Evolutionary conservation across 768 basidiomycete species (phyloP).

Genomic region (Phylloporus rhodoxanthus): DNA sequence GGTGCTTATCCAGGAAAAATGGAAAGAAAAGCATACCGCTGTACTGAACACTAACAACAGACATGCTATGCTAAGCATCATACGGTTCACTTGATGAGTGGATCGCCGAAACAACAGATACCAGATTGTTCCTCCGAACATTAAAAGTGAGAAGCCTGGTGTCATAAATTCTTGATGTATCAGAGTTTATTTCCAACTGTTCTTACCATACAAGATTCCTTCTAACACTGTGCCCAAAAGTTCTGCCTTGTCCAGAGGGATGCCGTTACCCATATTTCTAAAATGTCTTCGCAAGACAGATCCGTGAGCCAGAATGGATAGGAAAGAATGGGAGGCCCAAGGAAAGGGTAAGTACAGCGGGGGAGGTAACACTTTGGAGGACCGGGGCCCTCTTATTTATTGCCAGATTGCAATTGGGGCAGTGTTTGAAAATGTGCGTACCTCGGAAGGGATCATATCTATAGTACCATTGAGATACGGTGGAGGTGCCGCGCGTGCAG

Average conservation of each 20-base stretch:
- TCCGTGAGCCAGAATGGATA: background rate
- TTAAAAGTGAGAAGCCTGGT: conserved; percentile 26
- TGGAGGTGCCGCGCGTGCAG: no score
- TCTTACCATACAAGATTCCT: conserved; percentile 3
- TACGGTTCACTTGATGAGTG: conserved; percentile 5
- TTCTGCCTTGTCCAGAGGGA: conserved; percentile 5
- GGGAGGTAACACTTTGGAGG: background rate
- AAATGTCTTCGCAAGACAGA: background rate
- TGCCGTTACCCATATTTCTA: background rate
- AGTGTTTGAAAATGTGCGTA: background rate
- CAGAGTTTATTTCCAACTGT: background rate
- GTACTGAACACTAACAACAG: conserved; percentile 22
- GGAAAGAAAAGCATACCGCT: conserved; percentile 7
- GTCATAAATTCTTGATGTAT: background rate
- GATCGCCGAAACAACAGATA: conserved; percentile 7
- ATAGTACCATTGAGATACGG: no score
- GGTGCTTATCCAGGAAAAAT: background rate
- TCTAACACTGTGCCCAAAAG: conserved; percentile 1
- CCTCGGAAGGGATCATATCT: background rate
- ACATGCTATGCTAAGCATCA: conserved; percentile 15
- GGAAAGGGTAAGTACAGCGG: background rate
- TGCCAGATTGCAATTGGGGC: background rate
- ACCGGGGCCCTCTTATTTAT: background rate
- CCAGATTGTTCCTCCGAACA: conserved; percentile 27
- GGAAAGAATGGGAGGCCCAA: background rate